These are phyloP conservation scores for Dothideomycetes sp. DNA, from an alignment of 2,329 filamentous ascomycete species.

Conservation along the genomic window DNA sequence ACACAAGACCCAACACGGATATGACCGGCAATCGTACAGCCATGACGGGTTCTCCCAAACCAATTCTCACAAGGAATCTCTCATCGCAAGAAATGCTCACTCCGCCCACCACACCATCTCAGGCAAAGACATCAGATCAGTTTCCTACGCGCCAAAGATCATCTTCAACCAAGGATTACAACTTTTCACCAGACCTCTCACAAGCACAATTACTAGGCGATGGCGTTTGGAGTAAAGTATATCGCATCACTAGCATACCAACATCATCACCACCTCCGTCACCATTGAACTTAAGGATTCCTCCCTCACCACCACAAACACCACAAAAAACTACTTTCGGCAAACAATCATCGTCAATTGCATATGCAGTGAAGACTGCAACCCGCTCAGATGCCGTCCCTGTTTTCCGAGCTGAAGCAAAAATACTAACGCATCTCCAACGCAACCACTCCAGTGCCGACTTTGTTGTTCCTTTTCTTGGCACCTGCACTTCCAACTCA, in stretches of 20 bases:
- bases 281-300: not conserved
- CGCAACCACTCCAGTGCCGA: constrained; percentile 15
- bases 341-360: constrained; percentile 14
- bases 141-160: constrained; percentile 3
- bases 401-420: constrained; percentile 28
- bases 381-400: constrained; percentile 24
- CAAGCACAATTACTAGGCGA: constrained; percentile 25
- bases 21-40: too few species aligned
- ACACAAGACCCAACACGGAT: too few species aligned
- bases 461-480: constrained; percentile 27
- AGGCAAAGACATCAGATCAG: not conserved
- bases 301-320: constrained; percentile 16
- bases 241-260: constrained; percentile 20
- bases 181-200: constrained; percentile 13
- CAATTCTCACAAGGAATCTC: too few species aligned
- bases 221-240: constrained; percentile 30
- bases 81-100: constrained; percentile 11
- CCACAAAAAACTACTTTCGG: constrained; percentile 13
- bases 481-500: constrained; percentile 23
- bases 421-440: constrained; percentile 24
- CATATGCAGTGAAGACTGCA: constrained; percentile 28
- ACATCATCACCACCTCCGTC: not conserved
- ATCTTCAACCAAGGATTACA: not conserved
- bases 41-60: too few species aligned
- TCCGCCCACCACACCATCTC: constrained; percentile 8